phyloP scores from a whole-genome alignment of 2,329 filamentous ascomycete genomes.

The Pyrenophora tritici-repentis region DNA sequence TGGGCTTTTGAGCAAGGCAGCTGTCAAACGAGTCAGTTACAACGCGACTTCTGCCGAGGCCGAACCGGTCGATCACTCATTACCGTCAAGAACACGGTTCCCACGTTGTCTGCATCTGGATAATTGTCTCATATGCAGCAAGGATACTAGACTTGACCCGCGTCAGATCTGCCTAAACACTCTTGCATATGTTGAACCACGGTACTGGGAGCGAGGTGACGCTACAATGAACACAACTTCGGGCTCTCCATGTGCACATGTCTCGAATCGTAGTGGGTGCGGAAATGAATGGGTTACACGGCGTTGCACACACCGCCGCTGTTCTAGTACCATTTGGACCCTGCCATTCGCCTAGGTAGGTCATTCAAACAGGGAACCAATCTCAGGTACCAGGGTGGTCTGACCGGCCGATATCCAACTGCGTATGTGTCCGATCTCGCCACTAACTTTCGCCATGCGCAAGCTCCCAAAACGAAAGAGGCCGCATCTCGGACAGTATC shows the following conservation, averaged over 20 bases:
- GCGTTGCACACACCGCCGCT: conserved; percentile 26
- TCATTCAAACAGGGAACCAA: neutral
- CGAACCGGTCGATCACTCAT: neutral
- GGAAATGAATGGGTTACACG: conserved; percentile 17
- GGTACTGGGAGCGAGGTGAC: conserved; percentile 16
- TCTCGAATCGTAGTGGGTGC: conserved; percentile 23
- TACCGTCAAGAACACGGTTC: neutral
- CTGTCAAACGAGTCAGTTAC: too few species aligned
- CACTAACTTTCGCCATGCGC: neutral
- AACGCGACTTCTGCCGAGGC: neutral
- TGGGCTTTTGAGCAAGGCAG: too few species aligned
- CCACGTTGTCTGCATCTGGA: neutral
- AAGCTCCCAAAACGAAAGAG: neutral
- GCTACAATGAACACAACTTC: conserved; percentile 14
- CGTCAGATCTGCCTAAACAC: conserved; percentile 19
- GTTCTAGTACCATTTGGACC: conserved; percentile 5
- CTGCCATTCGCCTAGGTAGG: neutral
- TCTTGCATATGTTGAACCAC: conserved; percentile 19
- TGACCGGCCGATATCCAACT: neutral
- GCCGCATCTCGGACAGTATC: neutral
- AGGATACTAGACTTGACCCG: conserved; percentile 11
- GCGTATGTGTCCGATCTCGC: neutral
- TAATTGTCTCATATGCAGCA: conserved; percentile 20
- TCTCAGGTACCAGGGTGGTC: neutral
- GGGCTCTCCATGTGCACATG: conserved; percentile 18